Conservation (phyloP, 1,284 basidiomycete species). For the Leccinum pachyderme region DNA sequence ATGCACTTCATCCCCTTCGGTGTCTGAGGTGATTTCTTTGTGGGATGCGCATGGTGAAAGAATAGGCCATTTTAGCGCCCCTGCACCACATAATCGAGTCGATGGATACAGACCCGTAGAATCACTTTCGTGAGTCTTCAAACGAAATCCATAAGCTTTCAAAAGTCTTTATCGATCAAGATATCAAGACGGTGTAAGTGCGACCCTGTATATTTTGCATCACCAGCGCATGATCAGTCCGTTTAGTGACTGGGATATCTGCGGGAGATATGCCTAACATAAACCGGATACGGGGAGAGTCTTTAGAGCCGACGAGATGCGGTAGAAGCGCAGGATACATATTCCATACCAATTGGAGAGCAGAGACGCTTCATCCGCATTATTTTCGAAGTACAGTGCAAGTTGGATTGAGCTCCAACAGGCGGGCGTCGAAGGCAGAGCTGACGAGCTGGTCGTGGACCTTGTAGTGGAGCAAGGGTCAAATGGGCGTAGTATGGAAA, state of each 20-base stretch:
- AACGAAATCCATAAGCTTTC: background rate
- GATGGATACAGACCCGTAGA: no score
- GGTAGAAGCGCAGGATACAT: background rate
- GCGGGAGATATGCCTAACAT: background rate
- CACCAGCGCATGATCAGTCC: background rate
- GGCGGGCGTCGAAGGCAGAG: background rate
- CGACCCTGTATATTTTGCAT: no score
- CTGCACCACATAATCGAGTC: background rate
- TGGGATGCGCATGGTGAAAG: slow-evolving; percentile 3
- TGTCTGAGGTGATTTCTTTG: no score
- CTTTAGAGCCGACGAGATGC: background rate
- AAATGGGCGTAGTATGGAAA: no score
- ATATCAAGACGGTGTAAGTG: background rate
- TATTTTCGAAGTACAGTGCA: no score
- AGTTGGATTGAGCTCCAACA: background rate
- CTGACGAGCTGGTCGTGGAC: background rate
- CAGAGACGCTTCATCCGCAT: background rate
- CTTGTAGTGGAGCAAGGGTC: no score
- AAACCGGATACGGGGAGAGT: background rate
- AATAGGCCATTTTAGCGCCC: background rate
- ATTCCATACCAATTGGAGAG: background rate
- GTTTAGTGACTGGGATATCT: background rate
- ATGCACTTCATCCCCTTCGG: no score
- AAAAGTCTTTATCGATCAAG: background rate
- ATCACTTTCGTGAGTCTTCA: background rate